A percentile compares a stretch with the other conserved stretches of the same genome.
phyloP scores from a whole-genome alignment of 2,329 filamentous ascomycete genomes.

The Ceratocystis smalleyi region DNA sequence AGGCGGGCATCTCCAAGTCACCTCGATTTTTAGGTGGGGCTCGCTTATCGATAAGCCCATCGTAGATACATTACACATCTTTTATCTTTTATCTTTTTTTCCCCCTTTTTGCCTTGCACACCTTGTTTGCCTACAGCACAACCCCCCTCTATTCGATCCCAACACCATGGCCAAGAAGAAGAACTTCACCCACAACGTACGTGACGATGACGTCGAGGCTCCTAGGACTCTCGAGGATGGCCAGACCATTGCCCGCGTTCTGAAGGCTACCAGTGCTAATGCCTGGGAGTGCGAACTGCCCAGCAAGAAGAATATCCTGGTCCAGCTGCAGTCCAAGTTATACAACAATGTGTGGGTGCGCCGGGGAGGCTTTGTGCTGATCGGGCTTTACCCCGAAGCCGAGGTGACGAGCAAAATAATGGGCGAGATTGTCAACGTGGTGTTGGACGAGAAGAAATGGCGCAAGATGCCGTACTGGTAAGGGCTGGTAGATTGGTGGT shows the following conservation, averaged over 20 bases:
- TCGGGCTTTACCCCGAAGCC: conserved; percentile 50
- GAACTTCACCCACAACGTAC: conserved; percentile 16
- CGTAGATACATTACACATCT: background rate
- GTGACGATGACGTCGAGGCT: conserved; percentile 13
- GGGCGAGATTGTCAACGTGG: conserved; percentile 85
- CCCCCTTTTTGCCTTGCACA: background rate
- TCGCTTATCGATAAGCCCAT: conserved; percentile 13
- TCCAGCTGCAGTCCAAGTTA: conserved; percentile 72
- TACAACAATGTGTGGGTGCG: conserved; percentile 90
- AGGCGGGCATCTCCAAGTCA: background rate
- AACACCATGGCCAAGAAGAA: conserved; percentile 14
- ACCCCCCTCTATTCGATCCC: background rate
- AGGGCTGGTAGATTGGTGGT: conserved; percentile 16
- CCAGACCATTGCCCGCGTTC: conserved; percentile 59
- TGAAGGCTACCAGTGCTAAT: conserved; percentile 77
- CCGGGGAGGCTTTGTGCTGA: conserved; percentile 70
- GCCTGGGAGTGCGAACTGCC: conserved; percentile 68
- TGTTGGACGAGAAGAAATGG: conserved; percentile 83
- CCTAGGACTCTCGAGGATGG: conserved; percentile 24
- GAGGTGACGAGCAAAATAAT: conserved; percentile 61
- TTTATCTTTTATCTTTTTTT: background rate
- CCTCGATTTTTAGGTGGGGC: conserved; percentile 10
- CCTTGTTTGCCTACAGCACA: background rate
- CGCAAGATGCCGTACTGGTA: conserved; percentile 80
- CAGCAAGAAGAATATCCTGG: conserved; percentile 47